A percentile compares a stretch with the other conserved stretches of the same genome.
Evolutionary conservation across 257 asterid species (phyloP).

Genomic region (Gardenia jasminoides): DNA sequence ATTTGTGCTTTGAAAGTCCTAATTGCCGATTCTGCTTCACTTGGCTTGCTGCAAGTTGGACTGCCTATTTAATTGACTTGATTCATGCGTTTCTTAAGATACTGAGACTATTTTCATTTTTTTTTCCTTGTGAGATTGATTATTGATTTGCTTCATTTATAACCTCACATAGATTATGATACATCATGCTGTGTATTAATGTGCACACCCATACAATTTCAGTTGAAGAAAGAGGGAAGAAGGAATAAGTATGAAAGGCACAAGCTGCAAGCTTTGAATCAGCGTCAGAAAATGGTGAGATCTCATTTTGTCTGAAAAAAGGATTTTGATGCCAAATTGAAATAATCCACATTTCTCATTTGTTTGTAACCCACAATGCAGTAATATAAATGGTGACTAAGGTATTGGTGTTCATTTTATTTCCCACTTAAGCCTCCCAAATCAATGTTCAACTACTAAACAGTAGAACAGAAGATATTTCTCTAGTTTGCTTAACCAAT

Average conservation of each 20-base stretch:
- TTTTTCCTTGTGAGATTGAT: neutral
- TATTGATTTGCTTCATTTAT: neutral
- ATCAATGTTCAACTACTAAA: neutral
- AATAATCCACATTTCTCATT: neutral
- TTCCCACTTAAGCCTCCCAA: neutral
- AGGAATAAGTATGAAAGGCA: slow-evolving; percentile 96
- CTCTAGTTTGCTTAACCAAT: neutral
- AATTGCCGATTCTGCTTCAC: neutral
- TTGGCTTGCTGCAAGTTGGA: neutral
- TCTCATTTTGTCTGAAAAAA: neutral
- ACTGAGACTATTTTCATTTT: neutral
- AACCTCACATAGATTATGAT: neutral
- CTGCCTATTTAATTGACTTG: neutral
- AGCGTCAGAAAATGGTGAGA: slow-evolving; percentile 93
- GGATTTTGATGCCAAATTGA: neutral
- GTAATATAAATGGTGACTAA: neutral
- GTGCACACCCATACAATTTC: slow-evolving; percentile 21
- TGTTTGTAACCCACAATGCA: neutral
- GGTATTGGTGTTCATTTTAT: neutral
- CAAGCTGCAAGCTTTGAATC: slow-evolving; percentile 92
- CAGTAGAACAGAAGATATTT: neutral
- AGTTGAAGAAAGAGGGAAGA: slow-evolving; percentile 98
- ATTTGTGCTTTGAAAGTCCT: slow-evolving; percentile 1
- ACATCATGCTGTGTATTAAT: neutral
- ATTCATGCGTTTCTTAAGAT: neutral